A percentile compares a stretch with the other conserved stretches of the same genome.
phyloP scores from a whole-genome alignment of 257 asterid species.

The Nicotiana tabacum region DNA sequence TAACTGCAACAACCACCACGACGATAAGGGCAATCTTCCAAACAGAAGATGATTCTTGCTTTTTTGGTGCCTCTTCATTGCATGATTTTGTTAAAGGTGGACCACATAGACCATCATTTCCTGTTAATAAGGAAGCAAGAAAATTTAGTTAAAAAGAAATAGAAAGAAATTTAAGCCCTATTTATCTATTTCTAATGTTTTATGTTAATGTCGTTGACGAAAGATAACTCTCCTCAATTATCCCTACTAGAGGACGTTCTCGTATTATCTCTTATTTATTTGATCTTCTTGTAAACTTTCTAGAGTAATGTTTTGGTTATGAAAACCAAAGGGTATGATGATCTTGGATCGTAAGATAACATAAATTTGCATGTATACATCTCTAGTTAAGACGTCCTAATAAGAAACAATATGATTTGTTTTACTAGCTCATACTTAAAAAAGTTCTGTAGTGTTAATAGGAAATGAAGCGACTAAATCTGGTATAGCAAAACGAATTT shows the following conservation, averaged over 20 bases:
- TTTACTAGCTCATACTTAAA: not conserved
- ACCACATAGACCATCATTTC: constrained; percentile 66
- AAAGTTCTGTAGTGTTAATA: not conserved
- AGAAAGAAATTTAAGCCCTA: not conserved
- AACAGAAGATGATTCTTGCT: constrained; percentile 16
- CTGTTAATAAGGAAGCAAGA: constrained; percentile 24
- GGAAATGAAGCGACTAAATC: not conserved
- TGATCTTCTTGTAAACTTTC: not conserved
- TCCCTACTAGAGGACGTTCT: not conserved
- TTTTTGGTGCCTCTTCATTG: constrained; percentile 20
- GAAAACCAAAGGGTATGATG: not conserved
- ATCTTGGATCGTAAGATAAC: not conserved
- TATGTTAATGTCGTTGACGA: not conserved
- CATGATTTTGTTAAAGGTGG: constrained; percentile 50
- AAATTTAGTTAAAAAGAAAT: not conserved
- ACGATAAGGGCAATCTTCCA: constrained; percentile 25
- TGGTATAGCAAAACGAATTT: not conserved
- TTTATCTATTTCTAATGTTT: not conserved
- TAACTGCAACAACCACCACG: constrained; percentile 27
- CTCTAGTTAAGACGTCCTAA: not conserved
- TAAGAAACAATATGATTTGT: not conserved
- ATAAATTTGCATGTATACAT: not conserved
- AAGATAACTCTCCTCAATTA: not conserved
- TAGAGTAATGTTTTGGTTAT: not conserved
- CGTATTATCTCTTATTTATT: not conserved